phyloP scores from a whole-genome alignment of 2,329 filamentous ascomycete genomes.

The Alternaria ventricosa region DNA sequence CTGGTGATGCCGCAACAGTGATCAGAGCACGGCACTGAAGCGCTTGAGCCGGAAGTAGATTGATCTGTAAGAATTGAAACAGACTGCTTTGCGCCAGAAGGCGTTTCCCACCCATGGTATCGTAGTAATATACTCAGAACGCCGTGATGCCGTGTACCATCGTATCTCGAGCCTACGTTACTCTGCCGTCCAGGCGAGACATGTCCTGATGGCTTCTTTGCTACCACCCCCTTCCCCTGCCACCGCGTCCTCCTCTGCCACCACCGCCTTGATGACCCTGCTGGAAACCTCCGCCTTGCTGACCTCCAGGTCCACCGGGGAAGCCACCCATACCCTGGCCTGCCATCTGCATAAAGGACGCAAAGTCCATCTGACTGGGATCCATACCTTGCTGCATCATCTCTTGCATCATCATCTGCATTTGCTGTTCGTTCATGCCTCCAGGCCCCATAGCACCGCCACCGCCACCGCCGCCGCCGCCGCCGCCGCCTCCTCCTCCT shows the following conservation, averaged over 20 bases:
- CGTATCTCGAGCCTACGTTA: background rate
- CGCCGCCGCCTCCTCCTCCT: constrained; percentile 5
- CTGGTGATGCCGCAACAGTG: background rate
- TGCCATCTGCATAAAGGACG: constrained; percentile 46
- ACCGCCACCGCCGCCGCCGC: background rate
- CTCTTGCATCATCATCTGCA: constrained; percentile 66
- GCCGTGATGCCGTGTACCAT: constrained; percentile 18
- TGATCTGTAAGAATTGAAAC: constrained; percentile 11
- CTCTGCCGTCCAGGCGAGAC: background rate
- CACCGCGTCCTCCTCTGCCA: constrained; percentile 34
- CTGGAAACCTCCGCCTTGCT: constrained; percentile 36
- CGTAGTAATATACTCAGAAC: constrained; percentile 28
- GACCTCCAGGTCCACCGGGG: constrained; percentile 27
- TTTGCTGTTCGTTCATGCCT: constrained; percentile 60
- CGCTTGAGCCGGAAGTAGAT: background rate
- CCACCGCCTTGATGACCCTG: constrained; percentile 40
- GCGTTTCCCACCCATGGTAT: constrained; percentile 25
- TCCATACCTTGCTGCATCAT: constrained; percentile 58
- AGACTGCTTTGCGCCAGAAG: constrained; percentile 14
- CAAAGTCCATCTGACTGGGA: constrained; percentile 44
- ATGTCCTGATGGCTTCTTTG: background rate
- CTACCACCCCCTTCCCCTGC: constrained; percentile 34
- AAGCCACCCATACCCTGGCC: constrained; percentile 39
- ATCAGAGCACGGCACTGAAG: background rate
- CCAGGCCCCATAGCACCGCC: constrained; percentile 19